Base-by-base conservation (phyloP, 106 monocot species). In the Xerophyta viscosa region DNA sequence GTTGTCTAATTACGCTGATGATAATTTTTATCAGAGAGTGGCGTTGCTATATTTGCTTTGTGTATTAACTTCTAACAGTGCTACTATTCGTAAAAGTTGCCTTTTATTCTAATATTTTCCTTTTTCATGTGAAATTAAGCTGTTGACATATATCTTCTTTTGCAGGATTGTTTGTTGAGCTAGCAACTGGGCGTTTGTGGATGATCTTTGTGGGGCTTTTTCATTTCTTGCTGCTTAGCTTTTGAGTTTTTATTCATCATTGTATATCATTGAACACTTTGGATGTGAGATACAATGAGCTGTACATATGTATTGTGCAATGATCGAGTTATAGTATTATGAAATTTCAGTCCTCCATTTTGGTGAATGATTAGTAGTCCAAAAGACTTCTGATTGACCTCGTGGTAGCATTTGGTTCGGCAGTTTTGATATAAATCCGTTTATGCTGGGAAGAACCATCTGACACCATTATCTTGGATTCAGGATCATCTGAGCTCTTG, bases 271-370 rank as follows among this genome's bases (percentile, higher is more conserved):
- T 58, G 64, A 58, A 70, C 65, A 31, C 58, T 67, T 63, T 74
- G 62, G 60, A 65, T 60, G 68, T 81, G 52, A 65, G 67, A 71
- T 48, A 46, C 61, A 78, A 58, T 44, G 67, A 71, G 60, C 68
- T 82, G 82, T 83, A 78, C 77, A 62, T 50, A 46, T 70, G 37
- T 75, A 54, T 71, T 69, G 69, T 69, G 64, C 73, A 58, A 76
- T 68, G 68, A 55, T 68, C 52, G 31, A 57, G 57, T 65, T 58
- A 53, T 73, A 61, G 24, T 66, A 63, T 24, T 55, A 61, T 73
- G 48, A 68, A 65, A 74, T 74, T 67, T 52, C 52, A 23, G 55
- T 67, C 66, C 54, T 74, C 47, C 64, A 61, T 47, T 63, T 66
- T 65, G 61, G 82, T 71, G 49, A 31, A 45, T 44, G 48, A 41